These are phyloP conservation scores for Sporothrix euskadiensis DNA, from an alignment of 2,329 filamentous ascomycete genomes.

Conservation along the genomic window DNA sequence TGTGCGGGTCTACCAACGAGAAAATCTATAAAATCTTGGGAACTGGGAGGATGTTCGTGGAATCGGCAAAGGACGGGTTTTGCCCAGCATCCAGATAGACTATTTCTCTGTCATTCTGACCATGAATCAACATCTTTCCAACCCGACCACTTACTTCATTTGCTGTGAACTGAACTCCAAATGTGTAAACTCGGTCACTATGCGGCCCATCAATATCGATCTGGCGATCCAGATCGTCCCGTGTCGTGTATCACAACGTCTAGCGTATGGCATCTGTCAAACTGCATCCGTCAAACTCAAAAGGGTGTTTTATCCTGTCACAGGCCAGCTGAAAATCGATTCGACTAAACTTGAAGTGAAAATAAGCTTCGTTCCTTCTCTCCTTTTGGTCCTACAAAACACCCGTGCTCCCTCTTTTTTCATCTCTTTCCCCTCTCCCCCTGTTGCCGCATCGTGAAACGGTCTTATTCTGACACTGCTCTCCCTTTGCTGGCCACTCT, in stretches of 20 bases:
- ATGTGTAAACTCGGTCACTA: neutral
- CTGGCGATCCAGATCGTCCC: conserved; percentile 17
- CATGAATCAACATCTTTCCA: neutral
- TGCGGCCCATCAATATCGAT: neutral
- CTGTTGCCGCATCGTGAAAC: conserved; percentile 1
- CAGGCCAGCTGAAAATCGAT: neutral
- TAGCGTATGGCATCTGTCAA: neutral
- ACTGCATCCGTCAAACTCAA: neutral
- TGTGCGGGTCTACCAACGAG: neutral
- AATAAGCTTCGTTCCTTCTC: conserved; percentile 5
- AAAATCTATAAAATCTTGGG: neutral
- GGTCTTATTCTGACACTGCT: neutral
- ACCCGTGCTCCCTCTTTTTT: neutral
- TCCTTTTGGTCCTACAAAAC: neutral
- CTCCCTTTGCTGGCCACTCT: conserved; percentile 14
- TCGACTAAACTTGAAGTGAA: neutral
- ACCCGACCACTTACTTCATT: neutral
- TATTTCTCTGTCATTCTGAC: neutral
- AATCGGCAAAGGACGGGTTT: neutral
- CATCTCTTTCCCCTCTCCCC: neutral
- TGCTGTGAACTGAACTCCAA: neutral
- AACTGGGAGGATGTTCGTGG: neutral
- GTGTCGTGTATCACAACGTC: conserved; percentile 15
- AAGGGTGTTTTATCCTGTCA: neutral
- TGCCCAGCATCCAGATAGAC: conserved; percentile 5